Evolutionary conservation across 805 yeast species (phyloP), one percentile per base, ranked within the genome.

Genomic region (Gaillardinia entomophila): DNA sequence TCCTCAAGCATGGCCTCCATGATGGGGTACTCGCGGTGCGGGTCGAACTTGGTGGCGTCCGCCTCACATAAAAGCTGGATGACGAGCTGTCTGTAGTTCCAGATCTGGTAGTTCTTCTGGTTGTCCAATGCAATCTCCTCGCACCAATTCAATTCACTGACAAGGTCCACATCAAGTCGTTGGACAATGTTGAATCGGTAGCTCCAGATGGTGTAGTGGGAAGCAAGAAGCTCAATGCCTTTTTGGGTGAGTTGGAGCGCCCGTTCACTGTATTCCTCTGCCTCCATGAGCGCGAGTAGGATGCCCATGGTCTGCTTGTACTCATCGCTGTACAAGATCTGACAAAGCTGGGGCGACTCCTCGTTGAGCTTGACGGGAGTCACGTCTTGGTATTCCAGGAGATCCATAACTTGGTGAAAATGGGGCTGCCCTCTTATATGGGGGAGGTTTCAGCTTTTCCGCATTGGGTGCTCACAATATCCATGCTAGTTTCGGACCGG

Each of bases 81-180:
- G 6, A 90, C 51, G 22, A 77, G 62, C 48, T 82, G 89, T 35
- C 97, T 73, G 51, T 90, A 89, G 46, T 89, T 85, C 97, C 97
- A 92, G n/a, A 90, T 82, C 56, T 92, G 98, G 59, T 92, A 92
- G 62, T 89, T 90, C 55, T 92, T 92, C 26, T 89, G 82, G 53
- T 83, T 82, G 10, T 72, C 78, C 30, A 82, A 50, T 0, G 95
- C 89, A 23, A 85, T 61, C 22, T 66, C 66, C 46, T 85, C 92
- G 41, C 87, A 70, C 96, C 96, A 87, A 24, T 75, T 75, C 24
- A 87, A 63, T 49, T 90, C 95, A 12, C 65, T 59, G 11, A 60
- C 46, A 18, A 75, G 46, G 17, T 59, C 65, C 16, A 55, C 51
- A 4, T 55, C 30, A 19, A 79, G 40, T 19, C 57, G 43, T 16